Conservation (phyloP, 768 basidiomycete species). For the Termitomyces sp. region DNA sequence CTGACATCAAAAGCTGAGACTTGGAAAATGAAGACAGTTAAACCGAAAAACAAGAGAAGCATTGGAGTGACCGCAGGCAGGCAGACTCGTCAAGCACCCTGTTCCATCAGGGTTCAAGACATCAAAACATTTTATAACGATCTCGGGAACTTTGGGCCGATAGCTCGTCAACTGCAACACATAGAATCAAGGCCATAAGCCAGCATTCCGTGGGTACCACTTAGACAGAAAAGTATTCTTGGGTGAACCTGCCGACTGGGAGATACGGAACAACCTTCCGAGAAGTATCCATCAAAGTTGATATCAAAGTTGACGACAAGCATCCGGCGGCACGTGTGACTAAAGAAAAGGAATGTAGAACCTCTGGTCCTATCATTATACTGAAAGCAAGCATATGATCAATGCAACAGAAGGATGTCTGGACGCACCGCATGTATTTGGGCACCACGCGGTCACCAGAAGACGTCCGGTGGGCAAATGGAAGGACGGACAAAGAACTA, state of each 20-base stretch:
- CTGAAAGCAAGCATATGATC: conserved; percentile 10
- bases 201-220: background rate
- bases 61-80: conserved; percentile 5
- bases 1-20: conserved; percentile 45
- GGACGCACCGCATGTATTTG: conserved; percentile 12
- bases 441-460: conserved; percentile 5
- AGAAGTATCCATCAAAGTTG: no score
- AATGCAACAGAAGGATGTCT: background rate
- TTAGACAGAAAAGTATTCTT: background rate
- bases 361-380: background rate
- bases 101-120: background rate
- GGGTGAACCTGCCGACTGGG: background rate
- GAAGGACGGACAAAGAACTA: background rate
- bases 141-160: background rate
- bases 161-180: background rate
- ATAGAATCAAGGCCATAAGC: background rate
- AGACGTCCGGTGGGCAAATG: background rate
- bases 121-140: background rate
- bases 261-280: conserved; percentile 2
- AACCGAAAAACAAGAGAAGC: conserved; percentile 8
- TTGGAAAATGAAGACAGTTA: conserved; percentile 6
- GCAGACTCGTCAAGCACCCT: background rate
- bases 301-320: background rate
- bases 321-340: background rate
- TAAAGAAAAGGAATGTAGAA: background rate